Evolutionary conservation across 2,329 filamentous ascomycete genomes (phyloP).

Genomic region (Drechslerella stenobrocha): DNA sequence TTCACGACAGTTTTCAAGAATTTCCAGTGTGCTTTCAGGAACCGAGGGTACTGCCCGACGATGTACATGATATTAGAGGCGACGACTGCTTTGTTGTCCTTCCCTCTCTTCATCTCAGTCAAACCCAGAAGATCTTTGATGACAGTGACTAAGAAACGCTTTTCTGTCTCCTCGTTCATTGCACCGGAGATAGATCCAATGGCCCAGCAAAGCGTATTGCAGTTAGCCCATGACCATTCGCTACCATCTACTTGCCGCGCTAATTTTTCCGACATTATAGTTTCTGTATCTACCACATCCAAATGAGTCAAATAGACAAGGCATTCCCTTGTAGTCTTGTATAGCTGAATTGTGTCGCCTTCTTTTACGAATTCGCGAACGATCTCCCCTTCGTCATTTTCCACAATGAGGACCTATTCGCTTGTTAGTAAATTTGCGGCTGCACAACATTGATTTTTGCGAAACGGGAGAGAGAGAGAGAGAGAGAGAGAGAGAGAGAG

Average conservation of each 20-base stretch:
- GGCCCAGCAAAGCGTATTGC: slow-evolving; percentile 99
- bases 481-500: too few relatives aligned
- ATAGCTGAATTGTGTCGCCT: slow-evolving; percentile 96
- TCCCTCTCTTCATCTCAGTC: slow-evolving; percentile 98
- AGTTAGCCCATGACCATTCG: slow-evolving; percentile 99
- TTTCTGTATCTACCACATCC: slow-evolving; percentile 95
- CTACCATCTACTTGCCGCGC: slow-evolving; percentile 89
- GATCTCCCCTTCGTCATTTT: slow-evolving; percentile 98
- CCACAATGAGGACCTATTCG: slow-evolving; percentile 81
- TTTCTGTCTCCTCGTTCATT: slow-evolving; percentile 99
- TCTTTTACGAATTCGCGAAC: slow-evolving; percentile 99
- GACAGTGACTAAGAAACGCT: slow-evolving; percentile 95
- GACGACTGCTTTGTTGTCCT: slow-evolving; percentile 99
- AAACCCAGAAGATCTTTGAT: slow-evolving; percentile 96
- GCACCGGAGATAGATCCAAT: slow-evolving; percentile 98
- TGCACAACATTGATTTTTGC: neutral
- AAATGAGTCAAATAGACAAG: slow-evolving; percentile 95
- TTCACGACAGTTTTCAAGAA: slow-evolving; percentile 99
- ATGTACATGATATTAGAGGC: slow-evolving; percentile 99
- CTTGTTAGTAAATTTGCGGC: slow-evolving; percentile 7
- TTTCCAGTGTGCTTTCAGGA: slow-evolving; percentile 99
- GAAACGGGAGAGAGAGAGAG: neutral
- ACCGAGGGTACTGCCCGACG: slow-evolving; percentile 96
- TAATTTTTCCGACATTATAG: slow-evolving; percentile 99
- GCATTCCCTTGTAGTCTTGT: slow-evolving; percentile 98